Evolutionary conservation across 176 grass and related monocot genomes (phyloP), one percentile per base, ranked within the genome.

Genomic region (Neostapfia colusana): DNA sequence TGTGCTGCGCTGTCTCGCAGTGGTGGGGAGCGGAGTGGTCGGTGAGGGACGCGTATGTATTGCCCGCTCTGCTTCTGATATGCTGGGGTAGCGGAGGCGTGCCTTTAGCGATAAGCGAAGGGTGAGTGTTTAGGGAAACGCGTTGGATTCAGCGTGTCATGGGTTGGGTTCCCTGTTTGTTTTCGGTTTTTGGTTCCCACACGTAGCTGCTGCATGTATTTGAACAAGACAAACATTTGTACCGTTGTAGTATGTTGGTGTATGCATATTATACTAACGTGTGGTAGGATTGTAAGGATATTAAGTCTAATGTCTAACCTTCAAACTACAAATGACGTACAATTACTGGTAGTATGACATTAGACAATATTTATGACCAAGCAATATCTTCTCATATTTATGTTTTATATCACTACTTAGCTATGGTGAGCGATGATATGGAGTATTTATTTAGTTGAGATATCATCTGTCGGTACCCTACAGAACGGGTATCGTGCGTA

Each of bases 51-150:
- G 38, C 36, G 31, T 73, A 78, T 60, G 79, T 87, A 83, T 78
- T 21, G 42, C 36, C 15, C 14, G 14, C 48, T 2, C 6, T 5
- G 0, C 46, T 17, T 39, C 17, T 58, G 23, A 0, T 12, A 3
- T 10, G 54, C 9, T 4, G 54, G 54, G 55, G 23, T 56, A 56
- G 55, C 23, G 55, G 23, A 54, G 53, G 55, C 55, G 79, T 82
- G 79, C 69, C 73, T 38, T 4, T 50, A 89, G 48, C 72, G 67
- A 74, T 82, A 86, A 27, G 25, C 44, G 9, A 44, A 57, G 14
- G 78, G 65, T 71, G 43, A 49, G 25, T 68, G 88, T 72, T 66
- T 66, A 56, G 88, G 86, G 55, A 73, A 73, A 67, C 58, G 84
- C 69, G 73, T 72, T 6, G 53, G 24, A 39, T 63, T 8, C 6